A percentile compares a stretch with the other conserved stretches of the same genome.
Evolutionary conservation across 2,329 filamentous ascomycete species (phyloP).

Genomic region (Colletotrichum spinosum): DNA sequence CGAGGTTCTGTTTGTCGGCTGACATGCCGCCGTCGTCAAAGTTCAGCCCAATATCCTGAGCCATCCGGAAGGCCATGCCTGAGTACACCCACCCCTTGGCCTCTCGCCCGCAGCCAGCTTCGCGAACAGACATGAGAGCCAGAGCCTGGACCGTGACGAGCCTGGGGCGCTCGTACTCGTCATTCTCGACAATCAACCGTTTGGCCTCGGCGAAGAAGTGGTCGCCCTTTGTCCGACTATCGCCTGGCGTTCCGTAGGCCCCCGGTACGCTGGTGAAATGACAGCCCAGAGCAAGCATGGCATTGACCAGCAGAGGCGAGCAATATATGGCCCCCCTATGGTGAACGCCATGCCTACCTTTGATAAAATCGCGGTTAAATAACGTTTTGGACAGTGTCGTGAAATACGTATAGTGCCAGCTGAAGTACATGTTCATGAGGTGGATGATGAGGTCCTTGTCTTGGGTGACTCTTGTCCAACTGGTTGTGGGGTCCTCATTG

Average conservation of each 20-base stretch:
- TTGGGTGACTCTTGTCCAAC: slow-evolving; percentile 88
- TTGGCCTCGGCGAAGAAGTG: slow-evolving; percentile 98
- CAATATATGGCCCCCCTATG: slow-evolving; percentile 78
- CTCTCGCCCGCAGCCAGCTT: slow-evolving; percentile 93
- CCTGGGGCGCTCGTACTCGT: slow-evolving; percentile 90
- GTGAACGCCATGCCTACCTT: slow-evolving; percentile 69
- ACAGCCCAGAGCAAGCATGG: slow-evolving; percentile 91
- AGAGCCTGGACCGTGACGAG: slow-evolving; percentile 93
- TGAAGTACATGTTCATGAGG: slow-evolving; percentile 97
- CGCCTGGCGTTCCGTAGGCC: slow-evolving; percentile 76
- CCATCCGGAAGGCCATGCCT: slow-evolving; percentile 98
- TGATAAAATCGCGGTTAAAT: slow-evolving; percentile 87
- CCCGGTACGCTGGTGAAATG: slow-evolving; percentile 87
- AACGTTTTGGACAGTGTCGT: slow-evolving; percentile 87
- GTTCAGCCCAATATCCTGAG: slow-evolving; percentile 91
- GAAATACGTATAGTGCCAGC: slow-evolving; percentile 97
- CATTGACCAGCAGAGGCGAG: slow-evolving; percentile 89
- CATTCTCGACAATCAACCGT: slow-evolving; percentile 86
- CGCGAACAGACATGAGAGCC: slow-evolving; percentile 94
- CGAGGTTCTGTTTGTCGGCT: slow-evolving; percentile 67
- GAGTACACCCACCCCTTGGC: slow-evolving; percentile 98
- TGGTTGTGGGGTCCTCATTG: slow-evolving; percentile 78
- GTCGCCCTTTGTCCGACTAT: slow-evolving; percentile 89
- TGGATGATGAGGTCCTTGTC: slow-evolving; percentile 85
- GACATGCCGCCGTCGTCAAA: slow-evolving; percentile 79